Percentiles rank a stretch among this genome's conserved stretches.
Evolutionary conservation across 2,329 filamentous ascomycete genomes (phyloP).

Genomic region (Fusarium bulbicola): DNA sequence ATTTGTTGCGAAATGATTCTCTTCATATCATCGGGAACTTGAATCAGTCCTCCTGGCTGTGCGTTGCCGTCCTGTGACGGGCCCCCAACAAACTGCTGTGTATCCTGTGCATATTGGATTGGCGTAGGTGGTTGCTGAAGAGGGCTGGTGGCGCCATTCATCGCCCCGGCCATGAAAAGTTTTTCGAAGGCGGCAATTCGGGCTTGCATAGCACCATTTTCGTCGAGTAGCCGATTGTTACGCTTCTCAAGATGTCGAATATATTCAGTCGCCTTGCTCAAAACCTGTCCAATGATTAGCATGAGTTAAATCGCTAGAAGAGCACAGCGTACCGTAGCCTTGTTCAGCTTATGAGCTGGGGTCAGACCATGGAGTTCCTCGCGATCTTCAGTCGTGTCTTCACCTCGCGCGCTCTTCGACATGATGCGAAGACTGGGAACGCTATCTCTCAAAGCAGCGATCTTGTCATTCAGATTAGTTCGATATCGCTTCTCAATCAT

Average conservation of each 20-base stretch:
- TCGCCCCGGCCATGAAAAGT: slow-evolving; percentile 80
- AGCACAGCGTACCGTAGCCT: slow-evolving; percentile 75
- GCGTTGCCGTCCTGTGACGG: slow-evolving; percentile 52
- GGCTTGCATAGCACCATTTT: slow-evolving; percentile 81
- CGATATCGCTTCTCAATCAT: slow-evolving; percentile 98
- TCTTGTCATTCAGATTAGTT: slow-evolving; percentile 97
- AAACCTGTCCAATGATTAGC: slow-evolving; percentile 59
- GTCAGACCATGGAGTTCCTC: slow-evolving; percentile 80
- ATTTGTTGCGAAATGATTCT: slow-evolving; percentile 67
- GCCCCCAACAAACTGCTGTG: slow-evolving; percentile 55
- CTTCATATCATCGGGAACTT: slow-evolving; percentile 73
- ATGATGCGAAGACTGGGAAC: slow-evolving; percentile 90
- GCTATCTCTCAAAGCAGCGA: slow-evolving; percentile 88
- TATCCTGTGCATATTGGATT: slow-evolving; percentile 57
- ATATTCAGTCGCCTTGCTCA: slow-evolving; percentile 96
- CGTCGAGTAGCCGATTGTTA: slow-evolving; percentile 82
- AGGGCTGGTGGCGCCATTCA: slow-evolving; percentile 66
- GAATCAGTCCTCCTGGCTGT: slow-evolving; percentile 66
- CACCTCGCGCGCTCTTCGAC: slow-evolving; percentile 74
- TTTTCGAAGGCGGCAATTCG: slow-evolving; percentile 81
- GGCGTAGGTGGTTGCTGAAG: slow-evolving; percentile 64
- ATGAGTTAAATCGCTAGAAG: not conserved
- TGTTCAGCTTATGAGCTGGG: slow-evolving; percentile 94
- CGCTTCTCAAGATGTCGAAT: slow-evolving; percentile 93
- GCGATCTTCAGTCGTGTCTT: slow-evolving; percentile 76